phyloP scores from a whole-genome alignment of 371 early-diverging fungal species.

The Furculomyces boomerangus region DNA sequence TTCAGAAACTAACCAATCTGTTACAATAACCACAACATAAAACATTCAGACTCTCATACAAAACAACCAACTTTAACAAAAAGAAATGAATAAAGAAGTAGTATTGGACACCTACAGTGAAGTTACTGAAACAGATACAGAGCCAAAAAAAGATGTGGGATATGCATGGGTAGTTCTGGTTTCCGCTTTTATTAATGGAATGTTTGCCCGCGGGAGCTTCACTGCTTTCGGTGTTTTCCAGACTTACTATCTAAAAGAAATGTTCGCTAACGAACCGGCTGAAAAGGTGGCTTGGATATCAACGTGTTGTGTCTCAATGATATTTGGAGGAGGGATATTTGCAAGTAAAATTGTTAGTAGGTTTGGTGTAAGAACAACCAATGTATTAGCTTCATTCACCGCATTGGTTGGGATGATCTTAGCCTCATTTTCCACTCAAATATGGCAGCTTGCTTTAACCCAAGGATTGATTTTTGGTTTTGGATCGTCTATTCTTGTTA shows the following conservation, averaged over 20 bases:
- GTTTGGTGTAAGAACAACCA: not conserved
- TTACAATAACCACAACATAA: no score
- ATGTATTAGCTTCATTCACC: slow-evolving; percentile 11
- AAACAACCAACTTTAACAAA: no score
- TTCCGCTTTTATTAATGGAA: not conserved
- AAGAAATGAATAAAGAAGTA: no score
- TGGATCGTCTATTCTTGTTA: slow-evolving; percentile 31
- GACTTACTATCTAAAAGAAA: not conserved
- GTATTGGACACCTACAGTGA: no score
- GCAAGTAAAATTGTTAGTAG: not conserved
- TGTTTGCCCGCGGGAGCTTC: slow-evolving; percentile 17
- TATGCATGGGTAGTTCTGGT: slow-evolving; percentile 1
- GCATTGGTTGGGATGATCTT: slow-evolving; percentile 35
- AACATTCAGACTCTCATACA: no score
- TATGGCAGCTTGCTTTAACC: slow-evolving; percentile 49
- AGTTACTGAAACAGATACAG: no score
- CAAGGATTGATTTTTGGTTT: slow-evolving; percentile 53
- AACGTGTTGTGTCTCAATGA: not conserved
- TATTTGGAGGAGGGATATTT: not conserved
- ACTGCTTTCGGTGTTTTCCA: slow-evolving; percentile 1
- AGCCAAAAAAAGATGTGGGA: slow-evolving; percentile 3
- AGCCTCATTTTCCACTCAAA: slow-evolving; percentile 36
- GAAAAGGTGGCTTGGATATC: not conserved
- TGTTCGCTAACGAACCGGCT: not conserved
- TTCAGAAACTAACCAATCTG: no score